These are phyloP conservation scores for Melaleuca alternifolia DNA, from an alignment of 345 rosid genomes.

Conservation along the genomic window DNA sequence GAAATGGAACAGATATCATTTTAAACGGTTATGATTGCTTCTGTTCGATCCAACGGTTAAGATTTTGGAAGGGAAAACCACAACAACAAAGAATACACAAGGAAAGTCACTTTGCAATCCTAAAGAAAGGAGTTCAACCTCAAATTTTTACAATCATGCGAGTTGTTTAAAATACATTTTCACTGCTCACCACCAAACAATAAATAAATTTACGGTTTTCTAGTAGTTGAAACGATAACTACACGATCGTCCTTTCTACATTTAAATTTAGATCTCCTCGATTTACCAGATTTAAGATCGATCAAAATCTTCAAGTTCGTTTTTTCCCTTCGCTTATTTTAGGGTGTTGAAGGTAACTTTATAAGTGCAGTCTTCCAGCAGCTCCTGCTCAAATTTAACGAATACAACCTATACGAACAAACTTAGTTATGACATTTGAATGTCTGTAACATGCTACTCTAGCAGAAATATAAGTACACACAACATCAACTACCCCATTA, in stretches of 20 bases:
- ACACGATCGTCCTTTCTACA: neutral
- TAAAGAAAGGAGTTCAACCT: too few relatives aligned
- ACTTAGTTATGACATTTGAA: neutral
- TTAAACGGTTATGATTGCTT: neutral
- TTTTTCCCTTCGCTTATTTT: neutral
- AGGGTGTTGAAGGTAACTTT: neutral
- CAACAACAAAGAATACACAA: too few relatives aligned
- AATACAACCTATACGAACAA: neutral
- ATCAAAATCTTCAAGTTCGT: neutral
- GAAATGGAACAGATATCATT: neutral
- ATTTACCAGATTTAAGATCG: neutral
- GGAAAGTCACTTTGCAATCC: too few relatives aligned
- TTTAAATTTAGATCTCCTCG: neutral
- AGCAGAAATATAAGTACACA: neutral
- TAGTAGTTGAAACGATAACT: neutral
- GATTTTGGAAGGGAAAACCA: too few relatives aligned
- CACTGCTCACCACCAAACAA: neutral
- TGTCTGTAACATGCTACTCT: neutral
- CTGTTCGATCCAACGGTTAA: too few relatives aligned
- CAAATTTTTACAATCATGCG: neutral
- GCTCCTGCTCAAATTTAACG: neutral
- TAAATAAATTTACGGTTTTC: neutral
- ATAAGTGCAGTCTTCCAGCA: neutral
- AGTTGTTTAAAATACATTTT: neutral
- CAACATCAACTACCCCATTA: neutral